These are phyloP conservation scores for Meyerozyma guilliermondii DNA, from an alignment of 1,139 yeast genomes.

Conservation along the genomic window DNA sequence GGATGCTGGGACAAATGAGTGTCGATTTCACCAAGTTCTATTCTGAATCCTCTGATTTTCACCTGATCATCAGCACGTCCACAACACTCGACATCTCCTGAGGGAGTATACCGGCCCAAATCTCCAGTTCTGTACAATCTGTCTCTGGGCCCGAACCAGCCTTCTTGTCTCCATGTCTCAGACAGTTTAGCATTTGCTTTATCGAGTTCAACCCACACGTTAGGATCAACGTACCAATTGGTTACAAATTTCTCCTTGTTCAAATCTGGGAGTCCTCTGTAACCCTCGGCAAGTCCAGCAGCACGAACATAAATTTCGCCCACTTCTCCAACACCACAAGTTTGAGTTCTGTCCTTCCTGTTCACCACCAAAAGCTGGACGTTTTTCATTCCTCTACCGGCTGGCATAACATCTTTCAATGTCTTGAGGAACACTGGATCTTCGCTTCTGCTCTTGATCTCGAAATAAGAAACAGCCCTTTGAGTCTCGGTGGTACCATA, in stretches of 20 bases:
- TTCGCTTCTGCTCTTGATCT: constrained; percentile 66
- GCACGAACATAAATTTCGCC: constrained; percentile 99
- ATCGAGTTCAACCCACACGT: constrained; percentile 57
- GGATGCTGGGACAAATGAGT: constrained; percentile 94
- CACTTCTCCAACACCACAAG: constrained; percentile 97
- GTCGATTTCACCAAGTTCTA: constrained; percentile 96
- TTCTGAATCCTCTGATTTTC: constrained; percentile 96
- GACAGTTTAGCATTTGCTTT: constrained; percentile 26
- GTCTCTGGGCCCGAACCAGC: constrained; percentile 93
- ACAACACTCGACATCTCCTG: constrained; percentile 95
- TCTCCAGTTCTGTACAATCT: constrained; percentile 96
- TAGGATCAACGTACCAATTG: constrained; percentile 78
- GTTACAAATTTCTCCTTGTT: constrained; percentile 82
- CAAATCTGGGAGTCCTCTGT: constrained; percentile 84
- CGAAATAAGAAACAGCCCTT: constrained; percentile 92
- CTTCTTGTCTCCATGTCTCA: constrained; percentile 70
- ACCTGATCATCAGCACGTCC: constrained; percentile 99
- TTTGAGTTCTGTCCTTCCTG: constrained; percentile 77
- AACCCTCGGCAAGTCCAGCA: constrained; percentile 96
- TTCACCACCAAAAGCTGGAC: constrained; percentile 93
- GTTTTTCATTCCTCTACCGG: constrained; percentile 95
- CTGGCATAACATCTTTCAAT: constrained; percentile 95
- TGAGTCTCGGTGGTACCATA: constrained; percentile 99
- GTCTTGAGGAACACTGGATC: constrained; percentile 74
- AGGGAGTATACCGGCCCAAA: constrained; percentile 92